Base-by-base conservation (phyloP, 345 rosid genomes). In the Luvunga scandens region DNA sequence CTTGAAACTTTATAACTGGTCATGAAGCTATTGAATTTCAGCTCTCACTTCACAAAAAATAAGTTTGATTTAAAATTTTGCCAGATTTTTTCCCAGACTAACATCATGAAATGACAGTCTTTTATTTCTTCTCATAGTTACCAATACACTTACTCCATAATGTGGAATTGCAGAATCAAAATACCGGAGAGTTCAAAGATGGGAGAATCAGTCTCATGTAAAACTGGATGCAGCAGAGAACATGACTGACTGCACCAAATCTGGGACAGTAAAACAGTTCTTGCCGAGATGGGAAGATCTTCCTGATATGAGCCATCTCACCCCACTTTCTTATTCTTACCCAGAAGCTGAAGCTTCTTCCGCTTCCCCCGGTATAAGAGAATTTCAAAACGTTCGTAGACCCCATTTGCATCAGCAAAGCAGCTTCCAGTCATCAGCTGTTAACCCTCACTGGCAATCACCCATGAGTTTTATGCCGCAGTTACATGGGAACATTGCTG, bases 171-270 rank as follows among this genome's bases (percentile, higher is more conserved):
- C 85, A 85, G 90, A 79, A 64, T n/a, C 71, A 45, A 72, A 31
- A 13, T 42, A 63, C 57, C 60, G 19, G 42, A 72, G 75, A 74
- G 67, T 21, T 30, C 78, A 75, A 75, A 66, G 74, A 59, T 45
- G 62, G 75, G 69, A 72, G 34, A 77, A 77, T 79, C 81, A 31
- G 65, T 79, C 86, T 75, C 84, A 76, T 34, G 77, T 76, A 61
- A 71, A 13, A 62, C 33, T 38, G 80, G 79, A 76, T 30, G 14
- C 68, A 4, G 25, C 27, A 1, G 80, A 55, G 71, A 30, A 77
- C 50, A 68, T 3, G 57, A 65, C 18, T 72, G 79, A 67, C 19
- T 7, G 34, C 28, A 60, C 18, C 18, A 38, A 67, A 33, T n/a
- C 38, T 28, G 80, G 75, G 74, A 78, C 66, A 18, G 6, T 63